Percentiles rank a stretch among this genome's conserved stretches.
Conservation (phyloP, 257 asterid genomes). For the Nicotiana attenuata region DNA sequence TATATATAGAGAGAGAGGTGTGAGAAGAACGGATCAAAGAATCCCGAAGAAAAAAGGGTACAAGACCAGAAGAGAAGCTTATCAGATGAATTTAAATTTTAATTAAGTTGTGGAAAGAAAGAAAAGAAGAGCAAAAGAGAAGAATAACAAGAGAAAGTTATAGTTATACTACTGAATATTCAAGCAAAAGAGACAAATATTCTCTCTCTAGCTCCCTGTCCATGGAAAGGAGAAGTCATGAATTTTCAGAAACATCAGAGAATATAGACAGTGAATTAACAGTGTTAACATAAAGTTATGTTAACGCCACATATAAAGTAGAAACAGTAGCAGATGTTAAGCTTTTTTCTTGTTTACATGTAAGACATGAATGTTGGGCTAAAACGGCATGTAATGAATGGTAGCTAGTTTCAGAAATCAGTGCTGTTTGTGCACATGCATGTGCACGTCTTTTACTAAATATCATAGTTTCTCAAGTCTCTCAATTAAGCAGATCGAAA, state of each 20-base stretch:
- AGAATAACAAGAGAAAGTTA: not conserved
- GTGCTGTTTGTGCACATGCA: not conserved
- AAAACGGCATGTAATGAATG: not conserved
- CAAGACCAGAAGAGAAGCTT: not conserved
- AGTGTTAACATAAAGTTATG: not conserved
- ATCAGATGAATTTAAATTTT: too few relatives aligned
- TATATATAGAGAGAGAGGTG: too few relatives aligned
- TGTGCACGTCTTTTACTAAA: not conserved
- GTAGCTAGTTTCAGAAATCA: not conserved
- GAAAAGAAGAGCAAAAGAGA: not conserved
- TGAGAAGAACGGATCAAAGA: too few relatives aligned
- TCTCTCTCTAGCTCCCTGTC: not conserved
- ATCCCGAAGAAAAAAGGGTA: too few relatives aligned
- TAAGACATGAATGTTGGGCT: not conserved
- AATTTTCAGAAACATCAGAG: not conserved
- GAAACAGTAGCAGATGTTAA: not conserved
- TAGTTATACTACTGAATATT: not conserved
- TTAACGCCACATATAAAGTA: not conserved
- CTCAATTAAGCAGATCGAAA: not conserved
- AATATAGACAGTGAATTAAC: slow-evolving; percentile 1
- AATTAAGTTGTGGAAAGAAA: not conserved
- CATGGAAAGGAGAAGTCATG: slow-evolving; percentile 2
- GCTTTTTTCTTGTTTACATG: not conserved
- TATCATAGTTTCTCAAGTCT: not conserved
- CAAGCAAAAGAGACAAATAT: slow-evolving; percentile 1